Evolutionary conservation across 2,329 filamentous ascomycete species (phyloP), one percentile per base, ranked within the genome.

Genomic region (Aureobasidium vineae): DNA sequence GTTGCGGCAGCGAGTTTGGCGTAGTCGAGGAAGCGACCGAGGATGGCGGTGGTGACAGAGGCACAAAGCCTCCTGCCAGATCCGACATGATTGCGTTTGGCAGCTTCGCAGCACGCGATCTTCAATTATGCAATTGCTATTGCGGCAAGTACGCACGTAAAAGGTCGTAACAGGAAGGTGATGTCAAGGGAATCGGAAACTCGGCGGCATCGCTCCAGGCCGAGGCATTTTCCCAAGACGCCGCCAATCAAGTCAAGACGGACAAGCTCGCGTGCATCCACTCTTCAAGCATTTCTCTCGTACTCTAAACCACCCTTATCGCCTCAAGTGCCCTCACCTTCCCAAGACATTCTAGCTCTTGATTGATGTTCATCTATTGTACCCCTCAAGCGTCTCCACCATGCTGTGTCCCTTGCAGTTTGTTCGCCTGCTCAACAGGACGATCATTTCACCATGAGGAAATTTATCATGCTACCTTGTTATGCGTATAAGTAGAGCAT

Each of bases 1-100:
- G 82, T 66, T 80, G 79, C 0, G 84, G 85, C 4, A 88, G 81
- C 5, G 78, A 75, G 8, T 72, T 73, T 45, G 79, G 64, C 68
- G 77, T 70, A 69, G 76, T 70, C 69, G 80, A 79, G 0, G 78
- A 74, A 26, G 74, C 71, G n/a, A 74, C 73, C 40, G 79, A 80
- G 1, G 83, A 84, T 3, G 81, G 76, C 7, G 83, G 79, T 15
- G 84, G 82, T 5, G 83, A 84, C 10, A 80, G 76, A 26, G 63
- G 63, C 23, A 66, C 64, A 28, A 66, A 66, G 52, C 64, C 64
- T 40, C 64, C 64, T 53, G 64, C 53, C 13, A 43, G n/a, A 19
- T 59, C 36, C 52, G 61, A 41, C 60, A 65, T 65, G 36, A 23
- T 65, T 54, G 49, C 26, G 23, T 52, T 28, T 31, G 11, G 26